Evolutionary conservation across 805 yeast genomes (phyloP), one percentile per base, ranked within the genome.

Genomic region (Millerozyma acaciae): DNA sequence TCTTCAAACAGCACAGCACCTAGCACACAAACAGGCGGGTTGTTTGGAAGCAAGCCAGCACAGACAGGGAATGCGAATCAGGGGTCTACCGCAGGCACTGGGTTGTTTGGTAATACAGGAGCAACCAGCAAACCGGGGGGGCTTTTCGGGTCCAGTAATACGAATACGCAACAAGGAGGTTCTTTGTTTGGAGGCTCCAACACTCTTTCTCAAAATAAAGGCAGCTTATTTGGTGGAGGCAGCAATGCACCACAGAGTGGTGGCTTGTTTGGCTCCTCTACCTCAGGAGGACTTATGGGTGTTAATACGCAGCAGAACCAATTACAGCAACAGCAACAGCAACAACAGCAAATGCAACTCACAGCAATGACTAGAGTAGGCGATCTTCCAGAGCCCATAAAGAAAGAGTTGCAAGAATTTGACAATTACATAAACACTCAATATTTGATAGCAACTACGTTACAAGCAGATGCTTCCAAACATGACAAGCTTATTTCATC

Each of bases 341-440:
- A 66, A 16, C 57, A 59, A 7, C 78, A 65, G 37, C 52, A 63
- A 33, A 68, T 71, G 4, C 74, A 64, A 31, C 63, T 84, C 28
- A 80, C 83, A 8, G 78, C 88, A 9, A 76, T 84, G 78, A 80
- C 90, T 1, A 71, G 83, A 31, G 83, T 84, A 7, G 76, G 78
- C 6, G 90, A 83, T 39, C 60, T 84, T 24, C 89, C 93, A 2
- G 80, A 75, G n/a, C 71, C 62, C n/a, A 59, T 79, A 35, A 84
- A 81, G 47, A 72, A 63, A 39, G 86, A 84, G 50, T 62, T 84
- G 22, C 84, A 80, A 53, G 78, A 79, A 42, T 60, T 84, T 36
- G 87, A 84, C 55, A 70, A 75, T 36, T 83, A 80, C 50, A 80
- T 84, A 30, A 83, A 80, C 49, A 74, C 75, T 21, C 94, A 84